phyloP scores from a whole-genome alignment of 805 yeast species.

The Cyberlindnera euphorbiiphila region DNA sequence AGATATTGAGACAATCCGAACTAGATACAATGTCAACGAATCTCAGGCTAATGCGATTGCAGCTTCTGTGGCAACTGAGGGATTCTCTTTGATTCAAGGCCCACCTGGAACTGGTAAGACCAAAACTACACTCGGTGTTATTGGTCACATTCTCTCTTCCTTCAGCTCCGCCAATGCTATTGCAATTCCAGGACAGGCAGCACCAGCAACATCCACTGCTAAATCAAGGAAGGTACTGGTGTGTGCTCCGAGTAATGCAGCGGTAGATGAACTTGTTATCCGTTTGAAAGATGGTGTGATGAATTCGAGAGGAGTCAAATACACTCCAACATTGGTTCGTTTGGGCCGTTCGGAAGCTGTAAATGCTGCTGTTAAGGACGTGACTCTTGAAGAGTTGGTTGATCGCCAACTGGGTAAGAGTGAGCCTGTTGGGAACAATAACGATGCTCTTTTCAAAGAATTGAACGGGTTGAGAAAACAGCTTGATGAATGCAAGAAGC shows the following conservation, averaged over 20 bases:
- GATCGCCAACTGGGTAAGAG: slow-evolving; percentile 39
- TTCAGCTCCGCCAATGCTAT: slow-evolving; percentile 29
- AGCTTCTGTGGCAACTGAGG: slow-evolving; percentile 61
- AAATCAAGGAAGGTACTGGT: slow-evolving; percentile 61
- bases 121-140: slow-evolving; percentile 88
- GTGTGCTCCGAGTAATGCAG: slow-evolving; percentile 99
- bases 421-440: slow-evolving; percentile 30
- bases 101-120: slow-evolving; percentile 99
- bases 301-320: slow-evolving; percentile 47
- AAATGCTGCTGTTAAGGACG: slow-evolving; percentile 73
- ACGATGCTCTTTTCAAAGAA: slow-evolving; percentile 52
- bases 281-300: slow-evolving; percentile 74
- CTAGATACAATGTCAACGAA: slow-evolving; percentile 59
- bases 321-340: slow-evolving; percentile 71
- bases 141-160: slow-evolving; percentile 67
- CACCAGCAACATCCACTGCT: not conserved
- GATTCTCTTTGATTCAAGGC: slow-evolving; percentile 92
- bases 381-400: slow-evolving; percentile 82
- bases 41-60: slow-evolving; percentile 92
- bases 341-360: slow-evolving; percentile 88
- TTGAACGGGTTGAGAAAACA: slow-evolving; percentile 15
- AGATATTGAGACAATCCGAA: slow-evolving; percentile 41
- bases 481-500: slow-evolving; percentile 25
- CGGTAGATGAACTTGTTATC: slow-evolving; percentile 90
- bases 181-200: slow-evolving; percentile 29